Evolutionary conservation across 306 rosid genomes (phyloP).

Genomic region (Cercis canadensis): DNA sequence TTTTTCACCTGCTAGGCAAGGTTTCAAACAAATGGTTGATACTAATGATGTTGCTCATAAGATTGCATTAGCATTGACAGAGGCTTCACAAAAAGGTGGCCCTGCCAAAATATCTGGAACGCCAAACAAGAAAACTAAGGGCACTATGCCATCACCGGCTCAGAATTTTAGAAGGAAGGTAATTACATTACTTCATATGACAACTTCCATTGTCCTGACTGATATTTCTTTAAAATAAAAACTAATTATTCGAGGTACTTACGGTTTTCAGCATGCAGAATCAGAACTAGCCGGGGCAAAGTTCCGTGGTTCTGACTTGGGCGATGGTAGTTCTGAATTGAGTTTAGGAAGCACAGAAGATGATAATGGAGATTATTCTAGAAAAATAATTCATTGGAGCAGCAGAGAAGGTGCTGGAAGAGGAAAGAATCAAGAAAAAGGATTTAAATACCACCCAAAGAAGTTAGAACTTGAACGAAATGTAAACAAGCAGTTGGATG

Average conservation of each 20-base stretch:
- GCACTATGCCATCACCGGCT: constrained; percentile 49
- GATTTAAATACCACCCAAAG: constrained; percentile 50
- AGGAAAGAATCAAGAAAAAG: constrained; percentile 54
- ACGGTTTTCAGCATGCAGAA: constrained; percentile 58
- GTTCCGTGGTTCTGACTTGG: constrained; percentile 55
- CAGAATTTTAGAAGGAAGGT: constrained; percentile 68
- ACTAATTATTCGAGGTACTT: constrained; percentile 28
- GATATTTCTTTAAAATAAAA: constrained; percentile 26
- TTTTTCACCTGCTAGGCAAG: constrained; percentile 65
- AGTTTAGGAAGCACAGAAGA: constrained; percentile 80
- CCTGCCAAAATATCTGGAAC: constrained; percentile 67
- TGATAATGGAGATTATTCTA: constrained; percentile 55
- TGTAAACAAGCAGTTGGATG: constrained; percentile 62
- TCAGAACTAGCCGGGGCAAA: constrained; percentile 52
- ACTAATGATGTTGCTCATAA: constrained; percentile 72
- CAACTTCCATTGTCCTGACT: constrained; percentile 23
- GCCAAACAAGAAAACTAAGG: constrained; percentile 57
- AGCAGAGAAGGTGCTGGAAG: constrained; percentile 48
- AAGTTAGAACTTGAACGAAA: constrained; percentile 58
- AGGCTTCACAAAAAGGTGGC: constrained; percentile 82
- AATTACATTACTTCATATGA: constrained; percentile 29
- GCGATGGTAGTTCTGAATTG: constrained; percentile 68
- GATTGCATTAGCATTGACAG: constrained; percentile 79
- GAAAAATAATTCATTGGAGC: constrained; percentile 41
- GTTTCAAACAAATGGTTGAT: constrained; percentile 55